Evolutionary conservation across 1,284 basidiomycete species (phyloP), one percentile per base, ranked within the genome.

Genomic region (Ustilago lituana): DNA sequence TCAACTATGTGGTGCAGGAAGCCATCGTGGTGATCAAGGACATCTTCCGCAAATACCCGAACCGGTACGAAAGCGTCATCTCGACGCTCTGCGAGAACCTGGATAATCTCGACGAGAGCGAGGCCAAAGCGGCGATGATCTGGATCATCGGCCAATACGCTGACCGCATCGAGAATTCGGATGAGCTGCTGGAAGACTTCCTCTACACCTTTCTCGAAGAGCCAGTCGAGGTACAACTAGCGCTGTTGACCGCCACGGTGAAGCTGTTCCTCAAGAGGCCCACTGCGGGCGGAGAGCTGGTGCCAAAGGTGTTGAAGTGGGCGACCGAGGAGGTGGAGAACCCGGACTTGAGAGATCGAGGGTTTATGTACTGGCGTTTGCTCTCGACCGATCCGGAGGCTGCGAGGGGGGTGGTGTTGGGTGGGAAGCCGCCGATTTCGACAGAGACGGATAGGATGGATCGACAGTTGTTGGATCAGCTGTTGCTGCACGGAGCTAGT

Each of bases 331-430:
- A 98, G 73, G 89, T 95, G 55, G 95, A 98, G 82, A 97, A 96
- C 80, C 94, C 96, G 6, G 96, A 99, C 84, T 85, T 97, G 37
- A 88, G 96, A 27, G 96, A 99, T 83, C 87, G 96, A 62, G 96
- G 95, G 0, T 98, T 95, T 85, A 98, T 99, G 91, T 99, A 98
- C 84, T 98, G 95, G 95, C 89, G 96, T 43, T 86, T 99, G 84
- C 87, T 98, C 33, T 95, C 95, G 1, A 90, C 68, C 73, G 94
- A 97, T 81, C 94, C 96, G 2, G 85, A 89, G 1, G 90, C 91
- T 1, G 95, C 96, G 3, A 88, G 90, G 37, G 58, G 92, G 72
- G 91, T 98, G 62, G 94, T 98, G n/a, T 86, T 98, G 17, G 87
- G 92, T 8, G 91, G 93, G 69, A 98, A 97, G 77, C 96, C 96